Conservation (phyloP, 495 filamentous ascomycete genomes). For the Aspergillus kassunensis region DNA sequence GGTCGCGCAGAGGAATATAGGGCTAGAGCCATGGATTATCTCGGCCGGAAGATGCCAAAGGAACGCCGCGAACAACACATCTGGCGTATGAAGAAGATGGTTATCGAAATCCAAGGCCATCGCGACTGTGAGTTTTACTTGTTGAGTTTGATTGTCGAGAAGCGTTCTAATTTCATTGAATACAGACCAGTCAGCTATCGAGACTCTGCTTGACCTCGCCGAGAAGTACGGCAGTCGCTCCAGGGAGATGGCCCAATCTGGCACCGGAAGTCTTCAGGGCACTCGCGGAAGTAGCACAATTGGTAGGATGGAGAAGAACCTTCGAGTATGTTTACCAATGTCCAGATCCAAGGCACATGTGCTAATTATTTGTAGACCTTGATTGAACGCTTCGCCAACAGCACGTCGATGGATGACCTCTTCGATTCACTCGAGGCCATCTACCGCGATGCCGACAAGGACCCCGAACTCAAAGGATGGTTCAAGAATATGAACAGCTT, state of each 20-base stretch:
- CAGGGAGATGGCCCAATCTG: slow-evolving; percentile 58
- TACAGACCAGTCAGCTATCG: slow-evolving; percentile 75
- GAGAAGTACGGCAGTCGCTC: slow-evolving; percentile 81
- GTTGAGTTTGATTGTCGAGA: neutral
- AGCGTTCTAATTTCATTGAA: neutral
- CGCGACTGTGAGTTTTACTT: slow-evolving; percentile 62
- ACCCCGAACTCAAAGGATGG: slow-evolving; percentile 85
- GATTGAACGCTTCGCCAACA: slow-evolving; percentile 93
- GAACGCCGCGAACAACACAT: slow-evolving; percentile 92
- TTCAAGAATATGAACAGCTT: slow-evolving; percentile 76
- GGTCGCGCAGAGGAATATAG: slow-evolving; percentile 25
- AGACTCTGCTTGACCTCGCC: slow-evolving; percentile 76
- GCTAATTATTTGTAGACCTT: slow-evolving; percentile 61
- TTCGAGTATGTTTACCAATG: slow-evolving; percentile 55
- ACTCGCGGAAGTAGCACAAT: slow-evolving; percentile 59
- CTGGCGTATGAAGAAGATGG: slow-evolving; percentile 96
- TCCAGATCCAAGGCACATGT: slow-evolving; percentile 13
- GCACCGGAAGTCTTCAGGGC: slow-evolving; percentile 63
- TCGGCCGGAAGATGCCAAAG: slow-evolving; percentile 79
- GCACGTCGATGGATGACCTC: slow-evolving; percentile 81
- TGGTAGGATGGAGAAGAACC: slow-evolving; percentile 67
- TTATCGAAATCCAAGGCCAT: slow-evolving; percentile 91
- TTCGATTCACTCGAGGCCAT: slow-evolving; percentile 82
- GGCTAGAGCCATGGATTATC: slow-evolving; percentile 63
- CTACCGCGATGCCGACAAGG: slow-evolving; percentile 85